Evolutionary conservation across 2,329 filamentous ascomycete species (phyloP).

Genomic region (Cadophora sp.): DNA sequence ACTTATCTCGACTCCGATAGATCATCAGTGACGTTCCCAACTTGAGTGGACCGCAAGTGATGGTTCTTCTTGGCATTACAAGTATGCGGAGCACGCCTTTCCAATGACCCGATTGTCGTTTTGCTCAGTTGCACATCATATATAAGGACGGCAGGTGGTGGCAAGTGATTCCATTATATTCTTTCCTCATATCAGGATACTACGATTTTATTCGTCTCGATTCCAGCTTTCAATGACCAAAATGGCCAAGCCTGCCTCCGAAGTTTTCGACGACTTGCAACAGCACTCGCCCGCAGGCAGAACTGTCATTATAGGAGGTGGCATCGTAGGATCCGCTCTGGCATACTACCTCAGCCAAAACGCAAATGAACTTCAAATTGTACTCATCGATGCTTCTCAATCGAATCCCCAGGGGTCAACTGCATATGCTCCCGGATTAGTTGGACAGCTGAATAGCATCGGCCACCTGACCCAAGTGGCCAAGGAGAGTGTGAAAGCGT

Average conservation of each 20-base stretch:
- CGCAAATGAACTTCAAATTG: slow-evolving; percentile 27
- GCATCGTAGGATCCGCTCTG: slow-evolving; percentile 46
- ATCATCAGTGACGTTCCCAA: too few relatives aligned
- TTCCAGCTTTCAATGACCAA: neutral
- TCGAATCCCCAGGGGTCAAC: slow-evolving; percentile 43
- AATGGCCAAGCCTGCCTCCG: neutral
- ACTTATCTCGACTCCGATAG: too few relatives aligned
- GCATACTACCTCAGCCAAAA: slow-evolving; percentile 42
- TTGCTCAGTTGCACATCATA: neutral
- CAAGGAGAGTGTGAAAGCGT: slow-evolving; percentile 11
- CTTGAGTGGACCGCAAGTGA: too few relatives aligned
- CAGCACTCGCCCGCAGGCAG: neutral
- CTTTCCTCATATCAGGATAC: too few relatives aligned
- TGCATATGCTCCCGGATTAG: slow-evolving; percentile 40
- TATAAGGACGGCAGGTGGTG: neutral
- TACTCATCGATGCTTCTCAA: slow-evolving; percentile 25
- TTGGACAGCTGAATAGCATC: slow-evolving; percentile 15
- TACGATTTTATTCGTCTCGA: neutral
- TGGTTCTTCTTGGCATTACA: neutral
- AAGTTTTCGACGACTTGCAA: neutral
- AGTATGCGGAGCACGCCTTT: neutral
- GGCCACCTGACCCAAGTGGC: neutral
- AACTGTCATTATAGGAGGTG: slow-evolving; percentile 24
- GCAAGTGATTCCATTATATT: neutral
- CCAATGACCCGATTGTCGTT: slow-evolving; percentile 2